Evolutionary conservation across 2,329 filamentous ascomycete species (phyloP).

Genomic region (Trichoderma sp.): DNA sequence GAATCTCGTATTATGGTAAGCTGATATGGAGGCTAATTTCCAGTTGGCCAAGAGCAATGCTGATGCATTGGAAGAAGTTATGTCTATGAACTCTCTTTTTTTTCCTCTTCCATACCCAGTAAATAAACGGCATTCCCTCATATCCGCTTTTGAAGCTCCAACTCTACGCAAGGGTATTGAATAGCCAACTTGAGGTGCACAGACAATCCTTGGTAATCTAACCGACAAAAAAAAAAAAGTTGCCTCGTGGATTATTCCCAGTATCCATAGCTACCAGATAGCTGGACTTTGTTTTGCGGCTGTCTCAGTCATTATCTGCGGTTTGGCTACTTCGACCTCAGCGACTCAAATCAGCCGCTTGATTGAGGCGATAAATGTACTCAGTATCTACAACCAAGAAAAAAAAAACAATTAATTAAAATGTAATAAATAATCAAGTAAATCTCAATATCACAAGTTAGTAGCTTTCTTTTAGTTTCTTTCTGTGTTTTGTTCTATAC

Average conservation of each 20-base stretch:
- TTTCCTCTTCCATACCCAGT: background rate
- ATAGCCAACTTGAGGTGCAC: background rate
- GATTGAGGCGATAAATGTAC: background rate
- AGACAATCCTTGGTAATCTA: background rate
- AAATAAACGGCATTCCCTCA: too few species aligned
- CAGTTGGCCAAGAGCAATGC: background rate
- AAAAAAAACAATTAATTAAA: background rate
- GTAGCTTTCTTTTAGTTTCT: background rate
- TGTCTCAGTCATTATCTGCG: background rate
- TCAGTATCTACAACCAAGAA: background rate
- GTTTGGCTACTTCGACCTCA: background rate
- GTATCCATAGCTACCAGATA: background rate
- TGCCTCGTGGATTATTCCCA: background rate
- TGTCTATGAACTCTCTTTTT: background rate
- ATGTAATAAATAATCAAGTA: too few species aligned
- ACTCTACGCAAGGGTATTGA: background rate
- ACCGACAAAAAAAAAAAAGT: background rate
- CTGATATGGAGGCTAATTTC: too few species aligned
- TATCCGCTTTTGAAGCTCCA: background rate
- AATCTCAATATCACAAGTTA: background rate
- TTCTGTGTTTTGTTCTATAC: background rate
- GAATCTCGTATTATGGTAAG: background rate
- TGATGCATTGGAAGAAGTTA: background rate
- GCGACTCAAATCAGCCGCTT: background rate
- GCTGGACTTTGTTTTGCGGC: background rate